phyloP scores from a whole-genome alignment of 371 early-diverging fungal species.

The Mortierella sp. region DNA sequence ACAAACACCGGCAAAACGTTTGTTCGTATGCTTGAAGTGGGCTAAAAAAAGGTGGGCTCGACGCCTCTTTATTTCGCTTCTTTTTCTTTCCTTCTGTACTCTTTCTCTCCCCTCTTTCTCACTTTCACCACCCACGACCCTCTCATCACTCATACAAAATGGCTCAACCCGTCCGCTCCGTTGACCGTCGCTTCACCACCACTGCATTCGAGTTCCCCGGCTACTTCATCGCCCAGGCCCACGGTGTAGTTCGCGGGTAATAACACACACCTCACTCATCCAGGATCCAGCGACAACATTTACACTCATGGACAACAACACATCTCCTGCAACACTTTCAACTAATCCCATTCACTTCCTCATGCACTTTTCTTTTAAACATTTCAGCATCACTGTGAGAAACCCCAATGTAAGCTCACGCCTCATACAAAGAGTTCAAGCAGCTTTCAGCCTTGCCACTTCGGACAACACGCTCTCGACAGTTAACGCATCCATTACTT shows the following conservation, averaged over 20 bases:
- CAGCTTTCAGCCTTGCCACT: too few relatives aligned
- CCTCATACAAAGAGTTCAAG: not conserved
- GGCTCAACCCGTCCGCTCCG: conserved; percentile 51
- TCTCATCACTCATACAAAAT: conserved; percentile 21
- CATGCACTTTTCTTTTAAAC: not conserved
- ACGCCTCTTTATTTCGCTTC: not conserved
- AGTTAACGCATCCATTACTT: too few relatives aligned
- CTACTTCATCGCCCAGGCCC: conserved; percentile 44
- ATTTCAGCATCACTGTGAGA: conserved; percentile 43
- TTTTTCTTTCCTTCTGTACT: not conserved
- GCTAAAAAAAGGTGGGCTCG: not conserved
- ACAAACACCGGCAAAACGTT: not conserved
- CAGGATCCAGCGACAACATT: not conserved
- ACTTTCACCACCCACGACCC: not conserved
- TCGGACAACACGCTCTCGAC: not conserved
- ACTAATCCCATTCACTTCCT: not conserved
- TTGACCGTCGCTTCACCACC: conserved; percentile 55
- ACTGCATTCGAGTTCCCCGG: conserved; percentile 51
- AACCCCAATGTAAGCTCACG: conserved; percentile 52
- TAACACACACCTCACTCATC: not conserved
- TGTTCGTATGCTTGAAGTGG: not conserved
- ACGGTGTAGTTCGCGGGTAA: conserved; percentile 57
- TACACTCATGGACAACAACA: not conserved
- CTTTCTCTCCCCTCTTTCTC: not conserved
- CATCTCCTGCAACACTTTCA: not conserved